These are phyloP conservation scores for Forsythia suspensa DNA, from an alignment of 257 asterid species.

Conservation along the genomic window DNA sequence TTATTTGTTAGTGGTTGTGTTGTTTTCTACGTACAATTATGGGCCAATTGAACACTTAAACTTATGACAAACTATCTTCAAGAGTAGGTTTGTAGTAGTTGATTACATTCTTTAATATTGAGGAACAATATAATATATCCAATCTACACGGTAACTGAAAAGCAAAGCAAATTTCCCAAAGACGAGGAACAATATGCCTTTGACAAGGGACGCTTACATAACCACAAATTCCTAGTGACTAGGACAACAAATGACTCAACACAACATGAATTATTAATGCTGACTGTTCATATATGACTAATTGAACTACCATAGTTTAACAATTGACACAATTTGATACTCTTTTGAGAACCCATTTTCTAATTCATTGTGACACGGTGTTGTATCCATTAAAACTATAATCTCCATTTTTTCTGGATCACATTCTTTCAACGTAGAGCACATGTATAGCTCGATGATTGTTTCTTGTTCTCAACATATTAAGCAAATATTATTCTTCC, in stretches of 20 bases:
- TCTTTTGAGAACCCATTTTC: slow-evolving; percentile 50
- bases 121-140: too few relatives aligned
- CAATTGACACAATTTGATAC: slow-evolving; percentile 25
- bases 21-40: too few relatives aligned
- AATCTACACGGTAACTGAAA: too few relatives aligned
- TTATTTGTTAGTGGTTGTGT: too few relatives aligned
- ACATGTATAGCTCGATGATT: neutral
- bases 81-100: too few relatives aligned
- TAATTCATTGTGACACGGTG: slow-evolving; percentile 27
- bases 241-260: neutral
- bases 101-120: too few relatives aligned
- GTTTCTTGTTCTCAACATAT: neutral
- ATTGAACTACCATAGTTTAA: neutral
- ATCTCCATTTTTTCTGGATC: neutral
- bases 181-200: neutral
- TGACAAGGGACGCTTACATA: too few relatives aligned
- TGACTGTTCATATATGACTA: neutral
- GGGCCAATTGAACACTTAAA: too few relatives aligned
- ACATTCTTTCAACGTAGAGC: neutral
- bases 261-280: neutral
- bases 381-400: neutral
- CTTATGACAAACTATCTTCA: too few relatives aligned
- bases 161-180: neutral
- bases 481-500: too few relatives aligned
- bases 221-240: neutral